Evolutionary conservation across 176 grass and related monocot genomes (phyloP).

Genomic region (Zoysia japonica): DNA sequence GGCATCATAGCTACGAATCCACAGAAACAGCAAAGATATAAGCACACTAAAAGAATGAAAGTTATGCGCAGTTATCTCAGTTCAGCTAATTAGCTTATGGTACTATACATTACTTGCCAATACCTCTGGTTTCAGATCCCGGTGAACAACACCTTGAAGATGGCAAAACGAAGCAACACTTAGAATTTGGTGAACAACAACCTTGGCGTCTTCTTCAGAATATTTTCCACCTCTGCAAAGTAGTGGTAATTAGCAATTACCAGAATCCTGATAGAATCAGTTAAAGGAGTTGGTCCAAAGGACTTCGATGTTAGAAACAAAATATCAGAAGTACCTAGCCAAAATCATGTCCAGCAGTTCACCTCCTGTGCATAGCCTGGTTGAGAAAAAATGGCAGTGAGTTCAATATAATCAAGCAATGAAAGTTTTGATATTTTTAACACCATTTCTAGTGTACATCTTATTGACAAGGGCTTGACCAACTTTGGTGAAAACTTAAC

Average conservation of each 20-base stretch:
- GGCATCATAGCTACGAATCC: not conserved
- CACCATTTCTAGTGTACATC: not conserved
- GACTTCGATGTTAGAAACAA: constrained; percentile 16
- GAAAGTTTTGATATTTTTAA: not conserved
- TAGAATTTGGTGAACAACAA: constrained; percentile 62
- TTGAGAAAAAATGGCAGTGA: not conserved
- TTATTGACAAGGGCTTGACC: not conserved
- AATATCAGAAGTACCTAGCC: constrained; percentile 49
- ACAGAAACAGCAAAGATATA: constrained; percentile 12
- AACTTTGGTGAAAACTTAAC: not conserved
- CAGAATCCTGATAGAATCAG: not conserved
- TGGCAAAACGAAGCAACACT: constrained; percentile 77
- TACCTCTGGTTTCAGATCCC: constrained; percentile 85
- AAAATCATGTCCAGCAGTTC: constrained; percentile 77
- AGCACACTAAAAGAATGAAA: constrained; percentile 21
- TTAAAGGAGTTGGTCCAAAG: not conserved
- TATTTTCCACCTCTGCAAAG: constrained; percentile 64
- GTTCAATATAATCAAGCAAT: constrained; percentile 20
- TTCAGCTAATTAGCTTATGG: constrained; percentile 5
- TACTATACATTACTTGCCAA: not conserved
- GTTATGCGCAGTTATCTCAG: not conserved
- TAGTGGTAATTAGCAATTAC: constrained; percentile 8
- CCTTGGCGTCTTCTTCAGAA: constrained; percentile 65
- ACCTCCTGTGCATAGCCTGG: constrained; percentile 71
- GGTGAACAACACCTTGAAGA: constrained; percentile 79